phyloP scores from a whole-genome alignment of 805 yeast species.

The Saccharomycopsis schoenii region DNA sequence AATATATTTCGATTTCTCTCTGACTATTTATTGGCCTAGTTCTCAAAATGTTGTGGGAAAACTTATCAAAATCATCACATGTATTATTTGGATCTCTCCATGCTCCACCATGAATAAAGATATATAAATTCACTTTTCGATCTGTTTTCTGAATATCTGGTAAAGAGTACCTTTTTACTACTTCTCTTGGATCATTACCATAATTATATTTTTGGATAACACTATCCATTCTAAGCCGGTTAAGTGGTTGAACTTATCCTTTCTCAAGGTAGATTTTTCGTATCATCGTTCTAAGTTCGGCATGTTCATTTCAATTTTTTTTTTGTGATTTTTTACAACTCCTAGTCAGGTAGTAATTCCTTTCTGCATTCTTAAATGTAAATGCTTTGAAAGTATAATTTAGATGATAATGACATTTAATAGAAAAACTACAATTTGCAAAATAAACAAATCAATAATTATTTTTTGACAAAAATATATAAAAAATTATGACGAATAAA shows the following conservation, averaged over 20 bases:
- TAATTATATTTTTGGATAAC: not conserved
- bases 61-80: slow-evolving; percentile 38
- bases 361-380: no score
- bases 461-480: not conserved
- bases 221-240: not conserved
- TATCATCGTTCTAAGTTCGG: no score
- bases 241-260: no score
- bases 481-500: not conserved
- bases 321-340: no score
- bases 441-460: not conserved
- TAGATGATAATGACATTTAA: no score
- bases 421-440: not conserved
- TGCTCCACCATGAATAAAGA: slow-evolving; percentile 81
- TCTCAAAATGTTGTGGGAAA: slow-evolving; percentile 20
- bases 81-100: slow-evolving; percentile 71
- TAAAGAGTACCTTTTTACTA: not conserved
- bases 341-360: no score
- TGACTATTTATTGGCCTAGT: slow-evolving; percentile 7
- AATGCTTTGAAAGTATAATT: no score
- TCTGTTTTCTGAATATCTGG: not conserved
- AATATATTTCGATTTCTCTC: slow-evolving; percentile 22
- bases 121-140: slow-evolving; percentile 16
- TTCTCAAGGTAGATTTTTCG: no score
- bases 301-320: no score
- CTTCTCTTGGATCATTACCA: not conserved